A percentile compares a stretch with the other conserved stretches of the same genome.
Conservation (phyloP, 257 asterid genomes). For the Solanum bulbocastanum region DNA sequence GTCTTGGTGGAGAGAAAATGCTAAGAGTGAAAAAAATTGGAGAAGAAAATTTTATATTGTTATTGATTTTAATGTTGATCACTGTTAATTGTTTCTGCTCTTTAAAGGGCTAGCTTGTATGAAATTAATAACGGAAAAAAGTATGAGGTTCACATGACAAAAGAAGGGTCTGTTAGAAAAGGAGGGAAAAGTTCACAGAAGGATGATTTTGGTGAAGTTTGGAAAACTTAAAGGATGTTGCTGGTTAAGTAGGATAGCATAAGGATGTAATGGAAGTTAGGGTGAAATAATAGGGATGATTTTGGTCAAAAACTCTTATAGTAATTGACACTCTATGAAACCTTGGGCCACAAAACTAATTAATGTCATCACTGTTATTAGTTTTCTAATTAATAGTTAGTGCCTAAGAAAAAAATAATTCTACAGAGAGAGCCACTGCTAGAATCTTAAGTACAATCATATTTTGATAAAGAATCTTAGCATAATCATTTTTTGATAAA, state of each 20-base stretch:
- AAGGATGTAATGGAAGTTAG: neutral
- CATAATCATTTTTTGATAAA: neutral
- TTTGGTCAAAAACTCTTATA: neutral
- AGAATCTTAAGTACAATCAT: neutral
- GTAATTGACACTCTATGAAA: neutral
- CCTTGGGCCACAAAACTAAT: neutral
- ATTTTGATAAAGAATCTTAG: neutral
- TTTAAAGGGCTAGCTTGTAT: neutral
- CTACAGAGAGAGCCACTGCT: neutral
- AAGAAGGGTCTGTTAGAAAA: neutral
- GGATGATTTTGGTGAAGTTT: neutral
- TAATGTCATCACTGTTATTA: neutral
- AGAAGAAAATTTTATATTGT: neutral
- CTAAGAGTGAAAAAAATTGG: neutral
- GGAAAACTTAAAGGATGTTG: neutral
- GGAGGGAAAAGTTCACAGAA: neutral
- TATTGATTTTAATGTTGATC: neutral
- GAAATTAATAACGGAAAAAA: neutral
- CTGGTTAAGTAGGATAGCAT: neutral
- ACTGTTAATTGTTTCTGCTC: neutral
- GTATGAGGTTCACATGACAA: neutral
- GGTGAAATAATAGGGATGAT: neutral
- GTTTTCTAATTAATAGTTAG: neutral
- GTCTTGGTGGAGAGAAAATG: neutral
- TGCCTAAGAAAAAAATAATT: neutral